phyloP scores from a whole-genome alignment of 192 early-diverging fungal genomes.

The Backusella australiensis region DNA sequence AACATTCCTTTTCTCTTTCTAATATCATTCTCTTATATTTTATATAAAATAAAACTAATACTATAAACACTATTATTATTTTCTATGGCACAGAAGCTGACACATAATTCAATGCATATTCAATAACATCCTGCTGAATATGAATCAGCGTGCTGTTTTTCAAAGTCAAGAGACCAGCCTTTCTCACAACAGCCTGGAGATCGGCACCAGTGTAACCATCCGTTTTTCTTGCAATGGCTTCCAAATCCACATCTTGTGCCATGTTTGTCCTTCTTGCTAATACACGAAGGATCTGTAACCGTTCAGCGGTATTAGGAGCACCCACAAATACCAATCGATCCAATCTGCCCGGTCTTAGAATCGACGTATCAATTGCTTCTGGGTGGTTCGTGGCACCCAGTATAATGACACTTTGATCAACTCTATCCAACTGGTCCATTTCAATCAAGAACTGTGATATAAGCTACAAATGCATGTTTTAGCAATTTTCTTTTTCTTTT shows the following conservation, averaged over 20 bases:
- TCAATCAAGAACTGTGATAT: constrained; percentile 78
- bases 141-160: constrained; percentile 12
- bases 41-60: not conserved
- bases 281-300: constrained; percentile 64
- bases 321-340: constrained; percentile 75
- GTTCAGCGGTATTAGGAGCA: constrained; percentile 54
- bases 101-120: constrained; percentile 1
- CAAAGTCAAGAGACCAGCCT: constrained; percentile 53
- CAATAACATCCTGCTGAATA: constrained; percentile 12
- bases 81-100: constrained; percentile 10
- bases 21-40: not conserved
- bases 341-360: constrained; percentile 84
- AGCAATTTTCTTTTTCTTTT: not conserved
- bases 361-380: constrained; percentile 65
- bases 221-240: constrained; percentile 44
- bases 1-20: not conserved
- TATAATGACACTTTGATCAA: constrained; percentile 62
- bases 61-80: not conserved
- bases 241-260: constrained; percentile 31
- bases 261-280: constrained; percentile 35
- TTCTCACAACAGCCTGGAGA: constrained; percentile 59
- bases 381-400: constrained; percentile 89
- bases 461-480: constrained; percentile 32
- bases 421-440: constrained; percentile 62
- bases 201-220: constrained; percentile 66